Percentiles rank a stretch among this genome's conserved stretches.
Evolutionary conservation across 371 early-diverging fungal genomes (phyloP).

Genomic region (Apophysomyces trapeziformis): DNA sequence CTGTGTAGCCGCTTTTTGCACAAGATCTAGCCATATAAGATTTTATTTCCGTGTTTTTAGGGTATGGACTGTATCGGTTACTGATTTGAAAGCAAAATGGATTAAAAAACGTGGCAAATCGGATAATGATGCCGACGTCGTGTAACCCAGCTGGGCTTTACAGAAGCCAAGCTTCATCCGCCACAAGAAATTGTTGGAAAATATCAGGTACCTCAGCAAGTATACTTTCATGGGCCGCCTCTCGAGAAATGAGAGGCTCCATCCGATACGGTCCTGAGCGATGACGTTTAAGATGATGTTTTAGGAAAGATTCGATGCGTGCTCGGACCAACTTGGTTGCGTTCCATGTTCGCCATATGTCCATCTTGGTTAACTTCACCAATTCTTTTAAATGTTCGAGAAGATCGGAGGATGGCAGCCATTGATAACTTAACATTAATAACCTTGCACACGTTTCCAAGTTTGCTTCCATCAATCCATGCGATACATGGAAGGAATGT

Average conservation of each 20-base stretch:
- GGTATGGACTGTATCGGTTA: no score
- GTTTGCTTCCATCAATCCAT: conserved; percentile 4
- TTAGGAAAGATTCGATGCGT: neutral
- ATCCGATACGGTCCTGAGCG: neutral
- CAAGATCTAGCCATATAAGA: no score
- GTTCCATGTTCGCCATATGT: neutral
- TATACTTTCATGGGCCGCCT: neutral
- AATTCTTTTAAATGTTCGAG: neutral
- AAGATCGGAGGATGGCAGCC: neutral
- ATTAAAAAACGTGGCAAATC: no score
- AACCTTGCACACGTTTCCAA: neutral
- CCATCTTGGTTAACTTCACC: neutral
- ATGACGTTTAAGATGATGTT: neutral
- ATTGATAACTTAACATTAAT: neutral
- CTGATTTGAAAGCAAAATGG: no score
- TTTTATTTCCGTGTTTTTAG: no score
- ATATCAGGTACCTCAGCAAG: neutral
- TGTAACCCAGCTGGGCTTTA: neutral
- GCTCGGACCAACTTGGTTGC: neutral
- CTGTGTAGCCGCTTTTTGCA: no score
- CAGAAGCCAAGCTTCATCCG: neutral
- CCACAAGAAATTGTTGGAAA: neutral
- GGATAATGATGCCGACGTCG: no score
- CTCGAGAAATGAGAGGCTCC: neutral
- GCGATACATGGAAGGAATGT: neutral